These are phyloP conservation scores for Effrenium voratum DNA, from an alignment of 73 alveolate genomes.

Conservation along the genomic window DNA sequence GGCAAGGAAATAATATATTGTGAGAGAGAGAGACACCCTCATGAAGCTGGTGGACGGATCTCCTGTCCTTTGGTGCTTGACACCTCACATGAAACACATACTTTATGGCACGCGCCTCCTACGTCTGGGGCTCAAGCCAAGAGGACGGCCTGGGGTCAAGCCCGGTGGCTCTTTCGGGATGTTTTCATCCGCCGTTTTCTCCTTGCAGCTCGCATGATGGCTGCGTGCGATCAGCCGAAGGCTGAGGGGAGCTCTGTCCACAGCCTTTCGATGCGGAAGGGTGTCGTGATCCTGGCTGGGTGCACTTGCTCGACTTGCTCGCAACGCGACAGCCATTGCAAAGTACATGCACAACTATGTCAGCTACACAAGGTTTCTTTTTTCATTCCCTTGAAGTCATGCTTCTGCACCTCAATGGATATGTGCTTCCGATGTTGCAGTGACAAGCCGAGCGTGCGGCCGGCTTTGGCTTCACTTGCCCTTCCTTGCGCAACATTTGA, in stretches of 20 bases:
- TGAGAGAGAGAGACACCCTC: too few species aligned
- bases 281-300: slow-evolving; percentile 20
- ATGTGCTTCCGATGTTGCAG: slow-evolving; percentile 2
- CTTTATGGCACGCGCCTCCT: too few species aligned
- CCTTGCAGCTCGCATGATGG: background rate
- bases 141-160: slow-evolving; percentile 58
- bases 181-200: slow-evolving; percentile 64
- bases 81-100: too few species aligned
- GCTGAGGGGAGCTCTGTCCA: slow-evolving; percentile 19
- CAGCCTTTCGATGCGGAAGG: slow-evolving; percentile 26
- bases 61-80: too few species aligned
- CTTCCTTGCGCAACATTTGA: too few species aligned
- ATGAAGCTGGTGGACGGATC: too few species aligned
- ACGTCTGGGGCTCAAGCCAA: background rate
- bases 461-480: too few species aligned
- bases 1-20: too few species aligned
- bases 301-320: background rate
- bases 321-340: too few species aligned
- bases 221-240: background rate
- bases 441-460: too few species aligned
- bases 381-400: slow-evolving; percentile 50
- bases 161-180: slow-evolving; percentile 6
- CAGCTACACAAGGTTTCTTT: slow-evolving; percentile 25
- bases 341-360: background rate
- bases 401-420: background rate